A percentile compares a stretch with the other conserved stretches of the same genome.
Conservation (phyloP, 331 rosid genomes). For the Cydonia oblonga region DNA sequence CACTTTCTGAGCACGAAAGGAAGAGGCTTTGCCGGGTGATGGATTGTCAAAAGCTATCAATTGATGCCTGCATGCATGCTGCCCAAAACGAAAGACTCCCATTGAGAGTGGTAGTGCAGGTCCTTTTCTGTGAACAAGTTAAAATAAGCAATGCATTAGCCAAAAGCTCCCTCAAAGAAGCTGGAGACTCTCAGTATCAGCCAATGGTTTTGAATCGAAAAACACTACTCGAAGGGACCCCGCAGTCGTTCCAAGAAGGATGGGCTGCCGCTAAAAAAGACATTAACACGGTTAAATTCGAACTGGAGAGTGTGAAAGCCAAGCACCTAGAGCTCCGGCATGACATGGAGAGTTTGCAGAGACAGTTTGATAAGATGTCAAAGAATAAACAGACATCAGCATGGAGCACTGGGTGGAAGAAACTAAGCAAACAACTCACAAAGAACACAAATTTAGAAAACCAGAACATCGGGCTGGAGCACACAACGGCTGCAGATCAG, state of each 20-base stretch:
- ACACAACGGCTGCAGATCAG: too few species aligned
- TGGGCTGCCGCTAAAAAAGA: slow-evolving; percentile 86
- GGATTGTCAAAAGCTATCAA: slow-evolving; percentile 95
- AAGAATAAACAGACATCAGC: slow-evolving; percentile 76
- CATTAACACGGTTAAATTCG: slow-evolving; percentile 83
- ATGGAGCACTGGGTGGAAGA: slow-evolving; percentile 97
- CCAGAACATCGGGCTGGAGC: too few species aligned
- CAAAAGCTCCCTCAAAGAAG: slow-evolving; percentile 52
- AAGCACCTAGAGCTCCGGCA: slow-evolving; percentile 77
- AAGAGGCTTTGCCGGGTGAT: slow-evolving; percentile 87
- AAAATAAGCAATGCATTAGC: slow-evolving; percentile 80
- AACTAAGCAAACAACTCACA: slow-evolving; percentile 70
- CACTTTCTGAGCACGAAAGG: slow-evolving; percentile 88
- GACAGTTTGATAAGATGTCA: slow-evolving; percentile 69
- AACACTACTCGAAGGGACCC: slow-evolving; percentile 77
- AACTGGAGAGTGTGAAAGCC: slow-evolving; percentile 70
- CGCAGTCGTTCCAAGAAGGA: slow-evolving; percentile 97
- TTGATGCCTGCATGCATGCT: slow-evolving; percentile 95
- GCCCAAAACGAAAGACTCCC: slow-evolving; percentile 97
- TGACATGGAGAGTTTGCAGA: slow-evolving; percentile 75
- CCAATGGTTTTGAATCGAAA: slow-evolving; percentile 59
- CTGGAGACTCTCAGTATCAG: slow-evolving; percentile 49
- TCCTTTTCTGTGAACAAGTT: slow-evolving; percentile 87
- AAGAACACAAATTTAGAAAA: too few species aligned
- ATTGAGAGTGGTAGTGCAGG: slow-evolving; percentile 84